A percentile compares a stretch with the other conserved stretches of the same genome.
These are phyloP conservation scores for Grigorovia humatica DNA, from an alignment of 805 yeast genomes.

Conservation along the genomic window DNA sequence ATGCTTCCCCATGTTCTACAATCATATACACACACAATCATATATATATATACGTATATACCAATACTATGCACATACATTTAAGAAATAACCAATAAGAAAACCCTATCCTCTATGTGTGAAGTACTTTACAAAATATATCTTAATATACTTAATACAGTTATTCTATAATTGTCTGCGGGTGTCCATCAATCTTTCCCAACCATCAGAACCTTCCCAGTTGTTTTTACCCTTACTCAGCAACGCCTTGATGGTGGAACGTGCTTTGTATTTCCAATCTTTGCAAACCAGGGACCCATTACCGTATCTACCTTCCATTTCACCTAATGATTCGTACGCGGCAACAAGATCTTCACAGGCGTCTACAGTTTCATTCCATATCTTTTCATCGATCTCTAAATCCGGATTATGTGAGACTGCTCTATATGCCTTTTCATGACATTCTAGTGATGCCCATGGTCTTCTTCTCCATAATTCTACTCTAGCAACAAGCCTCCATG, in stretches of 20 bases:
- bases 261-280: slow-evolving; percentile 84
- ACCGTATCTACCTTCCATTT: slow-evolving; percentile 63
- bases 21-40: background rate
- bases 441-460: slow-evolving; percentile 82
- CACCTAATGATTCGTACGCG: slow-evolving; percentile 85
- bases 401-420: slow-evolving; percentile 58
- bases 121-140: background rate
- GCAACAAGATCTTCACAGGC: slow-evolving; percentile 70
- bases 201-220: slow-evolving; percentile 77
- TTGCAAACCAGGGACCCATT: slow-evolving; percentile 81
- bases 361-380: slow-evolving; percentile 74
- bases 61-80: background rate
- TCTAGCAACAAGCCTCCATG: slow-evolving; percentile 77
- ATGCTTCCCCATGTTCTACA: background rate
- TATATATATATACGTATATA: no score
- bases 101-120: slow-evolving; percentile 1
- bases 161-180: slow-evolving; percentile 16
- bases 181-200: slow-evolving; percentile 48
- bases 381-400: slow-evolving; percentile 45
- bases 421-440: slow-evolving; percentile 79
- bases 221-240: slow-evolving; percentile 66
- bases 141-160: background rate
- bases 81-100: background rate
- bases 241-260: slow-evolving; percentile 58
- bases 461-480: slow-evolving; percentile 78